Evolutionary conservation across 2,329 filamentous ascomycete genomes (phyloP).

Genomic region (Cercospora sesami): DNA sequence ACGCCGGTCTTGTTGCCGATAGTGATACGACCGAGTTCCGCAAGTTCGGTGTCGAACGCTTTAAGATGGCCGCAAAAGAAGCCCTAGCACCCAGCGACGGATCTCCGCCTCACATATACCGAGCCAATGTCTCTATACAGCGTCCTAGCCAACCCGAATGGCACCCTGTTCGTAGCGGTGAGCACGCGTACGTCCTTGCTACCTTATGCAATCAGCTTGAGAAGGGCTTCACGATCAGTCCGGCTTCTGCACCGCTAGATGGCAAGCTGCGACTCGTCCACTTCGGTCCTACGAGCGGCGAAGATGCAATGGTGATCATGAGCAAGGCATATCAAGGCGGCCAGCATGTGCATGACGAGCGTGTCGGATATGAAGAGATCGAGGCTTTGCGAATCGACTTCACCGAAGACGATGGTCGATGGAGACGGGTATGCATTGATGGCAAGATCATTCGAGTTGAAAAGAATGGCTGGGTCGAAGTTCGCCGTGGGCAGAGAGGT

Average conservation of each 20-base stretch:
- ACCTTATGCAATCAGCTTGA: constrained; percentile 81
- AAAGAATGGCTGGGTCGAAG: constrained; percentile 67
- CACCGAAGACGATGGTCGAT: constrained; percentile 66
- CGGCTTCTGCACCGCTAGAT: constrained; percentile 67
- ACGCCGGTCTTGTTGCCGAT: constrained; percentile 84
- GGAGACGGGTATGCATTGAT: constrained; percentile 89
- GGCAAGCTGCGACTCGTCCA: constrained; percentile 70
- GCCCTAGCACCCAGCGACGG: constrained; percentile 63
- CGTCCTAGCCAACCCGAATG: constrained; percentile 35
- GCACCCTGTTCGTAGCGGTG: constrained; percentile 40
- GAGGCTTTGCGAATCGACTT: constrained; percentile 67
- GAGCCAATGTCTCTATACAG: constrained; percentile 52
- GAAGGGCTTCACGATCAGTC: constrained; percentile 78
- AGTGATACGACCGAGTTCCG: constrained; percentile 83
- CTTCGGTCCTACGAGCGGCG: constrained; percentile 67
- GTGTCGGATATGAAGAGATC: constrained; percentile 70
- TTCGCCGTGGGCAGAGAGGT: constrained; percentile 52
- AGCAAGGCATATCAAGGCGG: constrained; percentile 59
- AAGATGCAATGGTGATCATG: constrained; percentile 77
- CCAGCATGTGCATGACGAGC: constrained; percentile 54
- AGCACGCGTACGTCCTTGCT: constrained; percentile 75
- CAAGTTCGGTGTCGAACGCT: constrained; percentile 72
- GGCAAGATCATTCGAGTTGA: constrained; percentile 80
- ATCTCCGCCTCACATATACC: constrained; percentile 57
- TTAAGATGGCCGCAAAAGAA: constrained; percentile 79